A percentile compares a stretch with the other conserved stretches of the same genome.
Conservation (phyloP, 176 grass and related monocot species). For the Elymus sibiricus region DNA sequence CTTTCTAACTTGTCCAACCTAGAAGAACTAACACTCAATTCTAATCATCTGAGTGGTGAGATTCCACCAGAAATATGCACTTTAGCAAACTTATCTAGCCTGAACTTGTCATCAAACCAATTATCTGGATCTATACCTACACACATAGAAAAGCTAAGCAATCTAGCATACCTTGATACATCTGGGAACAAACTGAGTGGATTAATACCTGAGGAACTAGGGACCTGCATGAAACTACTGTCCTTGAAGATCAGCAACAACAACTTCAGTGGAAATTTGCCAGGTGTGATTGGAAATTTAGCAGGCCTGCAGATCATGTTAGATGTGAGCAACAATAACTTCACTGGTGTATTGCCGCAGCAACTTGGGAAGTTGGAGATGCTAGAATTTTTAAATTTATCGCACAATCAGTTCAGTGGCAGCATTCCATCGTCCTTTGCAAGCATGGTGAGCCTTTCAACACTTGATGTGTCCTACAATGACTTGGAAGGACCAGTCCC, state of each 20-base stretch:
- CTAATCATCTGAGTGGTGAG: no score
- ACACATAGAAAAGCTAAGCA: not conserved
- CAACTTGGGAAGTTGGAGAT: conserved; percentile 8
- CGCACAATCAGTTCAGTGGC: conserved; percentile 39
- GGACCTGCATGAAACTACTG: not conserved
- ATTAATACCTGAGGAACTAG: not conserved
- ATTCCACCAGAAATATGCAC: no score
- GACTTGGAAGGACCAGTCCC: conserved; percentile 27
- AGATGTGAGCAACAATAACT: conserved; percentile 35
- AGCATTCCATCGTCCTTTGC: not conserved
- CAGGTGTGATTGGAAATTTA: conserved; percentile 24
- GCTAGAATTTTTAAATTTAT: conserved; percentile 37
- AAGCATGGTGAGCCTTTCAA: conserved; percentile 24
- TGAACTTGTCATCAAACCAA: not conserved
- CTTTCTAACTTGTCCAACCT: no score
- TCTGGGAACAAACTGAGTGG: not conserved
- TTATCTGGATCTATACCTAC: not conserved
- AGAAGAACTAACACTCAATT: no score
- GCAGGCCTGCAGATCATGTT: not conserved
- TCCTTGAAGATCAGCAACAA: not conserved
- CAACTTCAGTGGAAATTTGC: conserved; percentile 24
- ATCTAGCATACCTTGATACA: not conserved
- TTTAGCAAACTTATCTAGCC: no score
- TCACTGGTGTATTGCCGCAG: conserved; percentile 22
- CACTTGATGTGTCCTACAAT: conserved; percentile 38